Evolutionary conservation across 2,329 filamentous ascomycete genomes (phyloP).

Genomic region (Scortechinia acanthostroma): DNA sequence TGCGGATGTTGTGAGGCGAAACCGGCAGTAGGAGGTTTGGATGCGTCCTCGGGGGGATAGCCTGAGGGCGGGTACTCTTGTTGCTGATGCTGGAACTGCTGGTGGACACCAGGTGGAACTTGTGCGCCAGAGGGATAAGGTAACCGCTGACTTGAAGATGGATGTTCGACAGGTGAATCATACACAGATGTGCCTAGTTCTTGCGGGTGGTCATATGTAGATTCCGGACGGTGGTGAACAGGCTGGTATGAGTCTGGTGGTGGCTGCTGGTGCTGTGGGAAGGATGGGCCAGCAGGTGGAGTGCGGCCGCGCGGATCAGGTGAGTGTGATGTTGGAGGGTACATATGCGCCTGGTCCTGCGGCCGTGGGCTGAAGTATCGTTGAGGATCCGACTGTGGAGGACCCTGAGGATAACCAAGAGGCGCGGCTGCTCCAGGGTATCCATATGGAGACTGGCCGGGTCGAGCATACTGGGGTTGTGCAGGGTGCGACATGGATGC

Average conservation of each 20-base stretch:
- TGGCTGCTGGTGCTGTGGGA: conserved; percentile 24
- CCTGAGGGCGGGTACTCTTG: not conserved
- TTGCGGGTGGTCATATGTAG: conserved; percentile 21
- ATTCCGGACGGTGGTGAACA: conserved; percentile 1
- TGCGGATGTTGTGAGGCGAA: no score
- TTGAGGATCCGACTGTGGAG: conserved; percentile 11
- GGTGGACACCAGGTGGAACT: not conserved
- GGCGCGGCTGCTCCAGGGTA: not conserved
- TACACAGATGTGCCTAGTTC: conserved; percentile 41
- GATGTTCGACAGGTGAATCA: conserved; percentile 22
- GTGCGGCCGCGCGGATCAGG: conserved; percentile 5
- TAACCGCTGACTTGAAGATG: conserved; percentile 3
- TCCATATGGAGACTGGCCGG: not conserved
- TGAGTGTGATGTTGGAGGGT: conserved; percentile 3
- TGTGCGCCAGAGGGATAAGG: not conserved
- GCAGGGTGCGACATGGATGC: conserved; percentile 61
- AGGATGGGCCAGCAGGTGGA: conserved; percentile 22
- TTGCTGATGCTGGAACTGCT: not conserved
- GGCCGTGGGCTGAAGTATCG: conserved; percentile 2
- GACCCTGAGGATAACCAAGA: conserved; percentile 5
- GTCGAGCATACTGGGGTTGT: conserved; percentile 34
- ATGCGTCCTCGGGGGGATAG: not conserved
- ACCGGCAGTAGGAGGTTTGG: no score
- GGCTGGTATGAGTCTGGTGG: not conserved
- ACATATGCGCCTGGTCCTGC: conserved; percentile 8